Evolutionary conservation across 192 early-diverging fungal species (phyloP).

Genomic region (Fimicolochytrium jonesii): DNA sequence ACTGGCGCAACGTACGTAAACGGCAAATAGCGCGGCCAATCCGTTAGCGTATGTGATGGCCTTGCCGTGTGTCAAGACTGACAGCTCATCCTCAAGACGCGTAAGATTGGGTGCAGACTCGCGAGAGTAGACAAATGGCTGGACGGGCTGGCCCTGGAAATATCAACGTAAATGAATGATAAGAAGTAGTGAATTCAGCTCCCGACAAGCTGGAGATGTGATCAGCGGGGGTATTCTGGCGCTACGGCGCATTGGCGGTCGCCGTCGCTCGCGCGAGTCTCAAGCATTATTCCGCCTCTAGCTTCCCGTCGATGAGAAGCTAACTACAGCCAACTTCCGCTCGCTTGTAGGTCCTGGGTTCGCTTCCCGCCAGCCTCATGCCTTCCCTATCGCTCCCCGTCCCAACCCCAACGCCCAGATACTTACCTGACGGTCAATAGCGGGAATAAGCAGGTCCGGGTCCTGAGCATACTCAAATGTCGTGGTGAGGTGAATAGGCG

Average conservation of each 20-base stretch:
- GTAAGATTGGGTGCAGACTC: conserved; percentile 35
- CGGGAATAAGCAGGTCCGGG: not conserved
- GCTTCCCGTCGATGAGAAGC: too few relatives aligned
- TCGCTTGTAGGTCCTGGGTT: too few relatives aligned
- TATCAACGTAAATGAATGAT: too few relatives aligned
- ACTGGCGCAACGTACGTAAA: conserved; percentile 46
- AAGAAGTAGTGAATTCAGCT: too few relatives aligned
- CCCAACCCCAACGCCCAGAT: too few relatives aligned
- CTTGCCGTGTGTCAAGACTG: conserved; percentile 22
- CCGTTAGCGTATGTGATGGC: conserved; percentile 62
- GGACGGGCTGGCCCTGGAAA: too few relatives aligned
- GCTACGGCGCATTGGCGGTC: conserved; percentile 24
- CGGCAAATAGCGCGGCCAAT: conserved; percentile 52
- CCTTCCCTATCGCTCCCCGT: conserved; percentile 3
- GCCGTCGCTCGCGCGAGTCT: too few relatives aligned
- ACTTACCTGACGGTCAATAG: not conserved
- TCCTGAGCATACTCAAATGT: conserved; percentile 15
- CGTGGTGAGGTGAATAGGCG: conserved; percentile 53
- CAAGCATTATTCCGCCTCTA: too few relatives aligned
- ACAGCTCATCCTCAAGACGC: conserved; percentile 53
- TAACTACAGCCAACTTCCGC: too few relatives aligned
- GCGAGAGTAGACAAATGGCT: too few relatives aligned
- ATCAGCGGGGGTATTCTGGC: conserved; percentile 4
- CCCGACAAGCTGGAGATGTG: too few relatives aligned
- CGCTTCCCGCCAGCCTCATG: conserved; percentile 30